These are phyloP conservation scores for Cajanus cajan DNA, from an alignment of 306 rosid genomes.

Conservation along the genomic window DNA sequence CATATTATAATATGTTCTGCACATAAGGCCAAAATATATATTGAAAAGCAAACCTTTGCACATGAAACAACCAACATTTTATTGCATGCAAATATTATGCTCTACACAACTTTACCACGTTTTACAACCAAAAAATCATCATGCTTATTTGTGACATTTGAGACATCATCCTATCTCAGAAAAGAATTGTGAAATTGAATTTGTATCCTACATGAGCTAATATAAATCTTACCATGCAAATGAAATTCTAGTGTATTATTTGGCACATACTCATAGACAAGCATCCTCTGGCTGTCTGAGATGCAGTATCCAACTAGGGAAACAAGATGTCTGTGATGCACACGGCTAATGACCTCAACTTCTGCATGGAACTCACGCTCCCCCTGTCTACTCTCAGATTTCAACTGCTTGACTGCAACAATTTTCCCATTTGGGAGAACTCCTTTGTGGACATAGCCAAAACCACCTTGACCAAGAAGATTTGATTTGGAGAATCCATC, in stretches of 20 bases:
- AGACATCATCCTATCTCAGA: not conserved
- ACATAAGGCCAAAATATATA: not conserved
- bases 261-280: conserved; percentile 62
- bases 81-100: not conserved
- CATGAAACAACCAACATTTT: not conserved
- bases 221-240: conserved; percentile 50
- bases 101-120: not conserved
- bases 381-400: conserved; percentile 59
- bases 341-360: conserved; percentile 65
- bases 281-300: conserved; percentile 51
- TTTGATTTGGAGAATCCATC: conserved; percentile 50
- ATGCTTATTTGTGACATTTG: not conserved
- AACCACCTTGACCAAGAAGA: conserved; percentile 72
- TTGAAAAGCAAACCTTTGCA: not conserved
- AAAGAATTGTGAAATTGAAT: not conserved
- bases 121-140: not conserved
- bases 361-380: conserved; percentile 73
- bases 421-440: conserved; percentile 60
- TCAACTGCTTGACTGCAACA: conserved; percentile 66
- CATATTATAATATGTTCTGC: not conserved
- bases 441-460: conserved; percentile 69
- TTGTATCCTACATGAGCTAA: not conserved
- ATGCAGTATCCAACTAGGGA: conserved; percentile 61
- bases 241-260: conserved; percentile 59
- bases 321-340: conserved; percentile 72